These are phyloP conservation scores for Blastobotrys petasosporus DNA, from an alignment of 1,139 yeast genomes.

Conservation along the genomic window DNA sequence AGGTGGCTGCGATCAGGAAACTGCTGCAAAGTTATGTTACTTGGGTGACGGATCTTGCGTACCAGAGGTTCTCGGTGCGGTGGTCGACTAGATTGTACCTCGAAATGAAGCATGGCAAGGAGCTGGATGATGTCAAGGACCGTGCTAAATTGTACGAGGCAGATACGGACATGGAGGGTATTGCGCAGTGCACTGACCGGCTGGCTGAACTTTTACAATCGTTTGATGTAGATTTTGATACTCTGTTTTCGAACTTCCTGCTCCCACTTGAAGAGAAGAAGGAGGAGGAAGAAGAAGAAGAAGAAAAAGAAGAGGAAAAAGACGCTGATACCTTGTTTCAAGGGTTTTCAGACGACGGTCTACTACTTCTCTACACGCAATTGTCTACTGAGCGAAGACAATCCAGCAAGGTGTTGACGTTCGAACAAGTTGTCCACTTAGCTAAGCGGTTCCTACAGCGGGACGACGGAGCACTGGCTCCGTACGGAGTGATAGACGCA, in stretches of 20 bases:
- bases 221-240: slow-evolving; percentile 54
- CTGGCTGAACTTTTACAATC: slow-evolving; percentile 51
- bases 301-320: slow-evolving; percentile 11
- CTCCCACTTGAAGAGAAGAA: slow-evolving; percentile 10
- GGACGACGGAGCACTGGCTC: slow-evolving; percentile 33
- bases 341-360: slow-evolving; percentile 30
- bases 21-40: slow-evolving; percentile 42
- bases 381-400: slow-evolving; percentile 27
- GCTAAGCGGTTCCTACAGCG: slow-evolving; percentile 19
- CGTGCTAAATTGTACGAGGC: slow-evolving; percentile 21
- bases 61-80: slow-evolving; percentile 30
- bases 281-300: slow-evolving; percentile 10
- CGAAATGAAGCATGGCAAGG: slow-evolving; percentile 28
- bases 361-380: slow-evolving; percentile 32
- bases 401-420: slow-evolving; percentile 14
- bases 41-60: slow-evolving; percentile 41
- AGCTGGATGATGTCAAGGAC: slow-evolving; percentile 17
- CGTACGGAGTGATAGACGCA: slow-evolving; percentile 37
- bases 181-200: slow-evolving; percentile 40
- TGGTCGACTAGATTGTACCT: slow-evolving; percentile 32
- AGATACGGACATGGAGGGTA: slow-evolving; percentile 22
- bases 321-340: slow-evolving; percentile 16
- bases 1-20: slow-evolving; percentile 34
- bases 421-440: slow-evolving; percentile 24
- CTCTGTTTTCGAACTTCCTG: slow-evolving; percentile 35